Evolutionary conservation across 202 grass and related monocot species (phyloP).

Genomic region (Saccharum hybrid): DNA sequence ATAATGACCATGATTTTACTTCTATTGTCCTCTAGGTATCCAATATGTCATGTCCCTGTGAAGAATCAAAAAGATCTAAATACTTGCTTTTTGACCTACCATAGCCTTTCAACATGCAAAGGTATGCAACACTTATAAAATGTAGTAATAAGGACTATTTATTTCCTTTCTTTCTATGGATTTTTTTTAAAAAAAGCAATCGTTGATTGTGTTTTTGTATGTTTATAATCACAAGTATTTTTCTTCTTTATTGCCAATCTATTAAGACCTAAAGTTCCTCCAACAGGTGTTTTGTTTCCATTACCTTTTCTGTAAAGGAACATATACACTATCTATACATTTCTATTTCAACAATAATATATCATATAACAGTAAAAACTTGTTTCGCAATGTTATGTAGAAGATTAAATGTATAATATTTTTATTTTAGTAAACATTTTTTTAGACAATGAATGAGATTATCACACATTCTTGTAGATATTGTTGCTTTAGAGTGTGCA

Average conservation of each 20-base stretch:
- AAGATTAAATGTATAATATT: no score
- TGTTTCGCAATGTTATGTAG: no score
- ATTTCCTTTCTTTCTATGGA: not conserved
- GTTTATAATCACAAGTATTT: not conserved
- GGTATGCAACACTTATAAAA: conserved; percentile 35
- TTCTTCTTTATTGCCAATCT: not conserved
- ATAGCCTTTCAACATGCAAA: conserved; percentile 57
- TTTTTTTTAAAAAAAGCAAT: not conserved
- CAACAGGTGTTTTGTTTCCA: not conserved
- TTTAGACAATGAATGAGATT: not conserved
- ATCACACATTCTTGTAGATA: conserved; percentile 18
- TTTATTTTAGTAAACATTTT: no score
- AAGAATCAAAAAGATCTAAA: conserved; percentile 56
- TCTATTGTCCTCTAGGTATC: conserved; percentile 58
- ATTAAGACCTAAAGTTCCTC: not conserved
- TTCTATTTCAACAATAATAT: no score
- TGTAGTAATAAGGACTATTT: not conserved
- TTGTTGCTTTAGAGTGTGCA: not conserved
- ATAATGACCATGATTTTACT: not conserved
- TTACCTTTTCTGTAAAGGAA: not conserved
- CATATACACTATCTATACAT: not conserved
- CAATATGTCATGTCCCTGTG: conserved; percentile 64
- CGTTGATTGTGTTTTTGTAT: not conserved
- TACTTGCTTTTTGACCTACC: conserved; percentile 73
- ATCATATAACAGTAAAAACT: no score